Percentiles rank a stretch among this genome's conserved stretches.
phyloP scores from a whole-genome alignment of 805 yeast genomes.

The Danielozyma ontarioensis region DNA sequence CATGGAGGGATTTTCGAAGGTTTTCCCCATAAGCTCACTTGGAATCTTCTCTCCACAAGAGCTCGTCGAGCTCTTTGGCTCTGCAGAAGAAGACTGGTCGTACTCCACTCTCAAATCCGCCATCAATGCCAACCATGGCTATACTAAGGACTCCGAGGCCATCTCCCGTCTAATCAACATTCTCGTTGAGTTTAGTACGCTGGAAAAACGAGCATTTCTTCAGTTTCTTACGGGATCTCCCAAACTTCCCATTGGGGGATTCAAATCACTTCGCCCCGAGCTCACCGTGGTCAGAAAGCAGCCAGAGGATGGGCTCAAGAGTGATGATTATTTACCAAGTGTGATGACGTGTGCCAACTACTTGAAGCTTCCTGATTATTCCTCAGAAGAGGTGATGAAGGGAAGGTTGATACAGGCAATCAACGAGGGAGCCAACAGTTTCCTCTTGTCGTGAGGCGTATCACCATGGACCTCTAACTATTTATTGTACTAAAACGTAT shows the following conservation, averaged over 20 bases:
- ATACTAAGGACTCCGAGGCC: constrained; percentile 59
- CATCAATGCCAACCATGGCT: constrained; percentile 88
- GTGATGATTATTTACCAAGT: constrained; percentile 86
- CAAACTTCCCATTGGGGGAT: constrained; percentile 89
- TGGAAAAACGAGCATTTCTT: constrained; percentile 66
- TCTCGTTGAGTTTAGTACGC: constrained; percentile 47
- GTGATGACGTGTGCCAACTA: constrained; percentile 99
- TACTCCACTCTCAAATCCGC: constrained; percentile 51
- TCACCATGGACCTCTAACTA: no score
- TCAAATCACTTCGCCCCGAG: constrained; percentile 72
- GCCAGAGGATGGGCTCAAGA: constrained; percentile 60
- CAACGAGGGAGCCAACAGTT: constrained; percentile 84
- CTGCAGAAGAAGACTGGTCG: constrained; percentile 84
- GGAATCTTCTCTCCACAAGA: constrained; percentile 72
- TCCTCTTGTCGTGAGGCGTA: constrained; percentile 70
- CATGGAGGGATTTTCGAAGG: constrained; percentile 73
- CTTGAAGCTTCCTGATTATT: constrained; percentile 81
- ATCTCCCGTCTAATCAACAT: constrained; percentile 59
- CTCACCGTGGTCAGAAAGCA: constrained; percentile 83
- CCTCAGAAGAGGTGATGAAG: constrained; percentile 55
- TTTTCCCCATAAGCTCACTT: constrained; percentile 73
- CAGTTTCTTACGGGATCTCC: constrained; percentile 94
- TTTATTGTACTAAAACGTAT: no score
- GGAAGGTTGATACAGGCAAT: constrained; percentile 63
- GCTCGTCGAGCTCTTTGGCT: constrained; percentile 66